These are phyloP conservation scores for Pichia sp. DNA, from an alignment of 1,139 yeast species.

Conservation along the genomic window DNA sequence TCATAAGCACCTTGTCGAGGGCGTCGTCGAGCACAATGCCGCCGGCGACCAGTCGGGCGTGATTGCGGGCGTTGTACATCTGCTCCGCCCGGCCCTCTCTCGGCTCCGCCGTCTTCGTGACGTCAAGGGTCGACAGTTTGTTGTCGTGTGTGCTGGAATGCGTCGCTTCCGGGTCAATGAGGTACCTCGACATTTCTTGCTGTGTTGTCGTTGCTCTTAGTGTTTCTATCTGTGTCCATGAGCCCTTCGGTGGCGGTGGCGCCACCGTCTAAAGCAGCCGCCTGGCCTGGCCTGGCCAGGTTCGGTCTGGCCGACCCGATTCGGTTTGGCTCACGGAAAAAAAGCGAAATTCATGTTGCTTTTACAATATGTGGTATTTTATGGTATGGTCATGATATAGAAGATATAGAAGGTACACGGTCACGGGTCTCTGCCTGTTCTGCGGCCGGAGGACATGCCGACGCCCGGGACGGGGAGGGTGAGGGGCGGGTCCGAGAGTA, in stretches of 20 bases:
- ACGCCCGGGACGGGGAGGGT: conserved; percentile 27
- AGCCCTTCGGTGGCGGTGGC: too few relatives aligned
- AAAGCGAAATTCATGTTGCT: conserved; percentile 9
- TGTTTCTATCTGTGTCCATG: neutral
- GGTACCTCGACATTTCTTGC: conserved; percentile 1
- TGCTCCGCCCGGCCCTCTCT: conserved; percentile 15
- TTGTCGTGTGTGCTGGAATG: conserved; percentile 6
- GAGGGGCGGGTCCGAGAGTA: conserved; percentile 26
- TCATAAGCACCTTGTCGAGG: conserved; percentile 63
- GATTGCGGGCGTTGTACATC: conserved; percentile 8
- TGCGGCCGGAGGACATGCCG: conserved; percentile 26
- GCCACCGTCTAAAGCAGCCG: too few relatives aligned
- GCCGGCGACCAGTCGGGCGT: conserved; percentile 84
- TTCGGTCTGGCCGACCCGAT: too few relatives aligned
- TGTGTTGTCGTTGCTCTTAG: neutral
- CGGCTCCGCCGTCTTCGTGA: conserved; percentile 6
- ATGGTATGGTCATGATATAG: too few relatives aligned
- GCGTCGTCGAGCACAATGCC: conserved; percentile 65
- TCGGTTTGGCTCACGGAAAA: neutral
- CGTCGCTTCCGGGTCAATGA: conserved; percentile 2
- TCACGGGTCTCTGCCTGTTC: conserved; percentile 24
- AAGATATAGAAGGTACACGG: too few relatives aligned
- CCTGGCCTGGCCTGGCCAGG: too few relatives aligned
- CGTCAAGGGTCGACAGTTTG: neutral
- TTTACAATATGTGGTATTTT: too few relatives aligned